Evolutionary conservation across 176 grass and related monocot species (phyloP).

Genomic region (Eragrostis curvula): DNA sequence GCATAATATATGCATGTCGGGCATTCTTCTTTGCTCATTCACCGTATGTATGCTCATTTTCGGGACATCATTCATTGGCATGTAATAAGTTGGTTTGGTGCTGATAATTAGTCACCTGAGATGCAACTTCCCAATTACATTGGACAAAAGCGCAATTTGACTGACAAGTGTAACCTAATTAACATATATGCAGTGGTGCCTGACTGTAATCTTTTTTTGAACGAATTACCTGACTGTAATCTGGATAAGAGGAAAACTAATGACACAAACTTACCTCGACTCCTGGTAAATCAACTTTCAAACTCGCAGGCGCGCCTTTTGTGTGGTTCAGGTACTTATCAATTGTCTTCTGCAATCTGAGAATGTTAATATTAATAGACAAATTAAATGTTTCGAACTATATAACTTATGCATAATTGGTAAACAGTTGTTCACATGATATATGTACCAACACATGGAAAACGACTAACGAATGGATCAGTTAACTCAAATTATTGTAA

Average conservation of each 20-base stretch:
- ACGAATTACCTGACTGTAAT: neutral
- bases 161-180: neutral
- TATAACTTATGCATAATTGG: neutral
- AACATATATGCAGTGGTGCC: neutral
- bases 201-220: neutral
- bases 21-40: neutral
- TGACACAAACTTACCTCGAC: constrained; percentile 37
- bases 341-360: constrained; percentile 78
- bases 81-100: neutral
- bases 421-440: neutral
- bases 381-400: constrained; percentile 1
- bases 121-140: neutral
- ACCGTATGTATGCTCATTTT: neutral
- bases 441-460: neutral
- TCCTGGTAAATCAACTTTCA: constrained; percentile 28
- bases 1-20: neutral
- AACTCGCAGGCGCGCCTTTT: constrained; percentile 27
- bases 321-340: constrained; percentile 66
- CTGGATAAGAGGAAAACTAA: neutral
- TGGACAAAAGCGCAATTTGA: neutral
- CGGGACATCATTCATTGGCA: neutral
- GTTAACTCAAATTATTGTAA: neutral
- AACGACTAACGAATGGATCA: neutral
- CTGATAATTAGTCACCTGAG: no score
- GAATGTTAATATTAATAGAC: constrained; percentile 16